Conservation (phyloP, 177 flowering plant genomes). For the Vitis hybrid region DNA sequence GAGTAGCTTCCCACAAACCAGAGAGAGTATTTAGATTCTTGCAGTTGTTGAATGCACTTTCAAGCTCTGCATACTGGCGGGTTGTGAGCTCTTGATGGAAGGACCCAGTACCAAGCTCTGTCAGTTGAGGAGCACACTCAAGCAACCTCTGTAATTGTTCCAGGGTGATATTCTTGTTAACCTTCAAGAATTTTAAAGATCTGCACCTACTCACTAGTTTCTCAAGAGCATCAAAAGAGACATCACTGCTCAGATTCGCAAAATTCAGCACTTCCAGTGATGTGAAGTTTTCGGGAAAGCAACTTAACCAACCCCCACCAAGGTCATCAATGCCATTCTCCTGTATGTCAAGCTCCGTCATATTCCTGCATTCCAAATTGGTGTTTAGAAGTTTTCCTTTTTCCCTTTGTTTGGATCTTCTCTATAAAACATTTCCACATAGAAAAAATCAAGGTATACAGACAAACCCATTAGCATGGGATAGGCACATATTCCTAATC, state of each 20-base stretch:
- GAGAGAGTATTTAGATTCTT: constrained; percentile 52
- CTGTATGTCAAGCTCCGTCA: constrained; percentile 72
- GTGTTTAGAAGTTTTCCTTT: not conserved
- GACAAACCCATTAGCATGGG: too few relatives aligned
- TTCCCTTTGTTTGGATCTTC: not conserved
- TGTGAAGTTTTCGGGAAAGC: constrained; percentile 71
- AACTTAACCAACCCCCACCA: constrained; percentile 72
- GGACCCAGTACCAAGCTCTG: constrained; percentile 72
- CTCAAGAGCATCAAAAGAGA: constrained; percentile 63
- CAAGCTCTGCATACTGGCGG: constrained; percentile 38
- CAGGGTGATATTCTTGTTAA: constrained; percentile 48
- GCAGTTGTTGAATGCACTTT: constrained; percentile 48
- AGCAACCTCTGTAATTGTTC: constrained; percentile 64
- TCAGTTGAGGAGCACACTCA: constrained; percentile 52
- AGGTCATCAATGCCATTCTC: constrained; percentile 68
- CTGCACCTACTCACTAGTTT: constrained; percentile 65
- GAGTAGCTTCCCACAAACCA: constrained; percentile 66
- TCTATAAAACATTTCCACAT: too few relatives aligned
- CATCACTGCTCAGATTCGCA: constrained; percentile 53
- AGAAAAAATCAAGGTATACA: too few relatives aligned
- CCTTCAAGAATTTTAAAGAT: constrained; percentile 57
- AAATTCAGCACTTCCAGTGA: constrained; percentile 68
- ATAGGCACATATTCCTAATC: too few relatives aligned
- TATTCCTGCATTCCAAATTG: constrained; percentile 45
- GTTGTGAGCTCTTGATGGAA: constrained; percentile 50